Evolutionary conservation across 768 basidiomycete species (phyloP).

Genomic region (Mycena vulgaris): DNA sequence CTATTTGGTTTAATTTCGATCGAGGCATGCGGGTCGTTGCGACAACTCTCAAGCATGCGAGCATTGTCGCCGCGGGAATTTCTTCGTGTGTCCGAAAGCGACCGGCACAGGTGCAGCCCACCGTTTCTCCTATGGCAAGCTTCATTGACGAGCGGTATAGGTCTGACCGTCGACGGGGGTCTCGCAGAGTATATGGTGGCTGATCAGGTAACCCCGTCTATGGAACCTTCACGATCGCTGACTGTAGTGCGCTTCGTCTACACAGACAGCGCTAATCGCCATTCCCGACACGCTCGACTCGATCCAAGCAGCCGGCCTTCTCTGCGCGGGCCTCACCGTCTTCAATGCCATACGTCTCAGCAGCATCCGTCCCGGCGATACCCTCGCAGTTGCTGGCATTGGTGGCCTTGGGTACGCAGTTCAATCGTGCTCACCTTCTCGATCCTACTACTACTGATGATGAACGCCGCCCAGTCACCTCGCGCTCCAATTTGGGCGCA

Average conservation of each 20-base stretch:
- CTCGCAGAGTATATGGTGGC: slow-evolving; percentile 46
- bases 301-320: slow-evolving; percentile 46
- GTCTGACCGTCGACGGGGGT: slow-evolving; percentile 45
- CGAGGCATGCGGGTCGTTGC: slow-evolving; percentile 32
- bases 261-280: slow-evolving; percentile 39
- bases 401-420: slow-evolving; percentile 37
- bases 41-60: slow-evolving; percentile 44
- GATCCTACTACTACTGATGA: background rate
- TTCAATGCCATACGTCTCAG: slow-evolving; percentile 53
- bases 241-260: background rate
- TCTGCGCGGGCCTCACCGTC: slow-evolving; percentile 57
- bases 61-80: slow-evolving; percentile 43
- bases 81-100: slow-evolving; percentile 43
- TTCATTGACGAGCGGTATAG: slow-evolving; percentile 32
- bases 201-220: slow-evolving; percentile 22
- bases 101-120: slow-evolving; percentile 35
- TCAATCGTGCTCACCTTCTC: background rate
- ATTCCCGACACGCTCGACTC: slow-evolving; percentile 44
- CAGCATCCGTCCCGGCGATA: slow-evolving; percentile 48
- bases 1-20: background rate
- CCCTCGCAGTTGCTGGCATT: slow-evolving; percentile 57
- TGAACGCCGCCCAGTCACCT: slow-evolving; percentile 52
- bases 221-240: no score
- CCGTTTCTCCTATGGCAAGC: background rate
- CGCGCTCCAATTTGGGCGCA: slow-evolving; percentile 50